These are phyloP conservation scores for Pythium biforme DNA, from an alignment of 352 stramenopile species.

Conservation along the genomic window DNA sequence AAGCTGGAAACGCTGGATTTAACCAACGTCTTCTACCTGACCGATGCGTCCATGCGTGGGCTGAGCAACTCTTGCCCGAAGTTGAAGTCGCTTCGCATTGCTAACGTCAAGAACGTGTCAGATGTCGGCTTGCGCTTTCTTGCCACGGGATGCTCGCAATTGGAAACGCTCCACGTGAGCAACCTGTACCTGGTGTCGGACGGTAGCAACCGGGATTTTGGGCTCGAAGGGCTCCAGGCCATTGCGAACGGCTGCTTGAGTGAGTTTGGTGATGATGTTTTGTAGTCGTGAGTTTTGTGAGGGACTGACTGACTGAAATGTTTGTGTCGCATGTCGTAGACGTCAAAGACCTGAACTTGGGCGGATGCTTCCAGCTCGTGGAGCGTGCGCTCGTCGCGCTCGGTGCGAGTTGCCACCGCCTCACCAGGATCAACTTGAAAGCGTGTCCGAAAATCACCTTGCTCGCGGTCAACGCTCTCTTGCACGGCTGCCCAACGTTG, in stretches of 20 bases:
- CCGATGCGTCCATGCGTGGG: conserved; percentile 66
- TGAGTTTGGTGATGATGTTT: conserved; percentile 20
- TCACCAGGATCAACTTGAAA: conserved; percentile 75
- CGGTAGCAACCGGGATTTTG: conserved; percentile 90
- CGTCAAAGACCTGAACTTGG: conserved; percentile 56
- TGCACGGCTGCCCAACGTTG: conserved; percentile 51
- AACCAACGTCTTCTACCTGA: conserved; percentile 79
- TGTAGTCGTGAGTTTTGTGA: background rate
- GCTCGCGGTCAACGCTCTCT: conserved; percentile 55
- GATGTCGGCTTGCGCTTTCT: conserved; percentile 86
- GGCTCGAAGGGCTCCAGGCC: conserved; percentile 89
- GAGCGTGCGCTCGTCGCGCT: conserved; percentile 81
- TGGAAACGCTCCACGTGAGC: conserved; percentile 70
- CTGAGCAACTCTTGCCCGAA: conserved; percentile 39
- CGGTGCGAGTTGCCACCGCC: conserved; percentile 41
- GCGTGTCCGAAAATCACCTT: conserved; percentile 84
- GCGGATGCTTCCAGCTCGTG: conserved; percentile 81
- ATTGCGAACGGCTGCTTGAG: conserved; percentile 56
- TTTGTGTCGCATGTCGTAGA: conserved; percentile 4
- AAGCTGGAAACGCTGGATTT: conserved; percentile 81
- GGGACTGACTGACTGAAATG: background rate
- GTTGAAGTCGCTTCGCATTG: conserved; percentile 43
- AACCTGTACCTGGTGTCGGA: conserved; percentile 92
- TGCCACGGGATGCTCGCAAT: conserved; percentile 72
- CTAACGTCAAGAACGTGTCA: conserved; percentile 72